Percentiles rank a stretch among this genome's conserved stretches.
These are phyloP conservation scores for Eucalyptus erythrocorys DNA, from an alignment of 345 rosid species.

Conservation along the genomic window DNA sequence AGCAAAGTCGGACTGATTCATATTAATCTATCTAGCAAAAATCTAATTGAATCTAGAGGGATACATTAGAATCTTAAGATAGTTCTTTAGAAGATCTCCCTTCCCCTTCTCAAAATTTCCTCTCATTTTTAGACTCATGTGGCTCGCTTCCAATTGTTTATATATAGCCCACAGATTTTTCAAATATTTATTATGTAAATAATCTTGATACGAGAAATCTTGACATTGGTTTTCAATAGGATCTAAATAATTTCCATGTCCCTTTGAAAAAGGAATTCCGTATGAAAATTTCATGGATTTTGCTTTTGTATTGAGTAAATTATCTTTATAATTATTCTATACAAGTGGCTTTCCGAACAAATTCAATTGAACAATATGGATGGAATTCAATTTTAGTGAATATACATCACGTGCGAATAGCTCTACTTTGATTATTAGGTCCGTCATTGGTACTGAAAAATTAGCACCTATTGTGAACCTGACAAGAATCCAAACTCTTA, in stretches of 20 bases:
- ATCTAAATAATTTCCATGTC: neutral
- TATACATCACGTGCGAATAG: neutral
- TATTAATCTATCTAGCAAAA: neutral
- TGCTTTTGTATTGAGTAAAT: neutral
- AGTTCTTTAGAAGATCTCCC: neutral
- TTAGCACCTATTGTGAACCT: fast-evolving
- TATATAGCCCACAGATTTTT: neutral
- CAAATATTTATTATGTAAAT: neutral
- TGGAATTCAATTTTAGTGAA: neutral
- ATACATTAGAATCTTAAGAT: neutral
- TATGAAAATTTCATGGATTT: neutral
- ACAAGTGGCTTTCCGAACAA: neutral
- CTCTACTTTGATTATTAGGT: neutral
- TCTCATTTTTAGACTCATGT: neutral
- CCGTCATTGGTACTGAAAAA: neutral
- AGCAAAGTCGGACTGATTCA: neutral
- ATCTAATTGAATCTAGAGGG: neutral
- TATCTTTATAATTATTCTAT: neutral
- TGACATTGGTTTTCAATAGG: neutral
- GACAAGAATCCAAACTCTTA: neutral
- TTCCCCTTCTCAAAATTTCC: neutral
- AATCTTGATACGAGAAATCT: neutral
- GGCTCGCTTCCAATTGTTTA: neutral
- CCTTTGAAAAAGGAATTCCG: neutral
- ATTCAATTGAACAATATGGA: neutral